Base-by-base conservation (phyloP, 176 grass and related monocot species). In the Elymus sibiricus region DNA sequence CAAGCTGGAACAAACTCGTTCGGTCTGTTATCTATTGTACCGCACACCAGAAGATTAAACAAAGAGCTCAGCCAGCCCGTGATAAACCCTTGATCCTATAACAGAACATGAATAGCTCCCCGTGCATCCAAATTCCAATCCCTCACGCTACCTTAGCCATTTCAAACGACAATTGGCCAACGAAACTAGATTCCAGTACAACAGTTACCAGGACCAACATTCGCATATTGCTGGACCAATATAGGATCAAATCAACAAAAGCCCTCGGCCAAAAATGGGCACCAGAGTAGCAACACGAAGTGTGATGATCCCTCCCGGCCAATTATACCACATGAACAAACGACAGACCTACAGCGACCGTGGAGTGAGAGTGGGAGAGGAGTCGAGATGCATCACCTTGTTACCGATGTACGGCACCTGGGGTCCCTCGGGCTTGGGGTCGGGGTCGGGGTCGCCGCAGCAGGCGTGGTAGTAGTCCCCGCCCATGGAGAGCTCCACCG, bases 351-450 rank as follows among this genome's bases (percentile, higher is more conserved):
- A 74, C 17, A 42, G 15, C 17, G 35, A 68, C 56, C 19, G 43
- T 19, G 9, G 10, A 27, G 26, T 4, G 29, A 4, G 40, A 28
- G 24, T 6, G 68, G 15, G 13, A 35, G 31, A 65, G 43, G 72
- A 76, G 72, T 2, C 7, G 21, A 73, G 43, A 76, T 16, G 82
- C 24, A 84, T 84, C 79, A 89, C 95, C 93, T 93, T 98, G 55
- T 90, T 80, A 19, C 91, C 93, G 49, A 98, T 77, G 79, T 71
- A 93, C 64, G 95, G 93, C 67, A 79, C 66, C 95, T 93, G 90
- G 76, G 89, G 81, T 16, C 89, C 90, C 79, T 95, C 93, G 65
- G 73, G 72, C 19, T 55, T 77, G 44, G 58, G 85, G 70, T 89
- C 90, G 83, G 68, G 40, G 82, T 86, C 79, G 77, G 85, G 63